Evolutionary conservation across 1,139 yeast genomes (phyloP), one percentile per base, ranked within the genome.

Genomic region (Suhomyces atakaporum): DNA sequence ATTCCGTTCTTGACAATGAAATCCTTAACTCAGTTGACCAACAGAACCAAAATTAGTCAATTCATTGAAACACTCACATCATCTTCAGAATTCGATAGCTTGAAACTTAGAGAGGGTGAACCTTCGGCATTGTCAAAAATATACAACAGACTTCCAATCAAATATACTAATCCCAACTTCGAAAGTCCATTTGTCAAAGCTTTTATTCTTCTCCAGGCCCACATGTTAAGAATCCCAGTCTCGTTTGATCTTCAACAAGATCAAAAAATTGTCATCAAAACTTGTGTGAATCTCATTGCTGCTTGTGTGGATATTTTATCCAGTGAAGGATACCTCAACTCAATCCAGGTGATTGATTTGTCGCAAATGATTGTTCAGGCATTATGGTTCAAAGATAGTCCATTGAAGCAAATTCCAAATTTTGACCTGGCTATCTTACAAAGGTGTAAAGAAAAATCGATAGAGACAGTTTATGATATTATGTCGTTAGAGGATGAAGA

Each of bases 321-420:
- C 0, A 79, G 90, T 45, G 90, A 87, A 41, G 97, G 97, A 0
- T 69, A 73, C 45, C 62, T 90, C 51, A 85, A 81, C 56, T 89
- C 96, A 0, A 70, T 88, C 46, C 74, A 75, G 36, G 94, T 89
- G 0, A 87, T 92, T 85, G 97, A 92, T 55, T 57, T 90, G 39
- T 77, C 86, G 2, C 98, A 92, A 54, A 86, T 89, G 95, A 63
- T 88, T 8, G 79, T 84, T 1, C 98, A 92, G 58, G 95, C 84
- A 0, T 65, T 85, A 18, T 89, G 96, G 96, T 49, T 46, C 32
- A 70, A 79, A 16, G 96, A 87, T 39, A 77, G 78, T 34, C 85
- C 95, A 1, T 69, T 94, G 53, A 79, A 76, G 48, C 98, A 94
- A 59, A 68, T 92, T 26, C 98, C 98, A 1, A 73, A 69, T 50